Evolutionary conservation across 2,329 filamentous ascomycete species (phyloP), one percentile per base, ranked within the genome.

Genomic region (Allantophomopsis cytisporea): DNA sequence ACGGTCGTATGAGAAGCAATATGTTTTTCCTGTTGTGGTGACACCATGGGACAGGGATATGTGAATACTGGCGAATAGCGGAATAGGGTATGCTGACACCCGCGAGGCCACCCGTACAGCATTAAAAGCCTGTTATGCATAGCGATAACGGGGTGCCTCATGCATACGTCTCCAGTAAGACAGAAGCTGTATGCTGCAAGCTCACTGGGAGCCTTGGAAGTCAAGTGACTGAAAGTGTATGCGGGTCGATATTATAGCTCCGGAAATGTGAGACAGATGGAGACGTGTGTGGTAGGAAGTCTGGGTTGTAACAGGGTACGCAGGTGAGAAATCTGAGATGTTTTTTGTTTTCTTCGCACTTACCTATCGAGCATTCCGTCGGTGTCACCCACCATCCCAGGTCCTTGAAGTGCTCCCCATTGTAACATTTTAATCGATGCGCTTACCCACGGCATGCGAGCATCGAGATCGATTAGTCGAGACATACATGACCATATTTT

Each of bases 361-460:
- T 77, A 96, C 89, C 86, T 93, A 67, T 96, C 89, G 61, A 95
- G 65, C 58, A 78, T 70, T 47, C 86, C 80, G 59, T 93, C 73
- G 20, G 81, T 74, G 52, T 73, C 71, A 55, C 83, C 86, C 47
- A 94, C 60, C 61, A 63, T 73, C 52, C 86, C 83, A 47, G 84
- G 84, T 17, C 87, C 85, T 52, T 69, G 66, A 54, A 89, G 62
- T 52, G 78, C 70, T 49, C 76, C 69, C 68, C 83, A 80, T 61
- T 91, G 85, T 49, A 81, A 58, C 60, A 94, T 72, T 41, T 83
- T 82, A 43, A 91, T 58, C 49, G 74, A 65, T 55, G 85, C 85
- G 54, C 69, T 71, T 41, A 94, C 71, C 89, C 89, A 96, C 46
- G 89, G 89, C 86, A 94, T 94, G 60, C 86, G 83, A 47, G 66